Evolutionary conservation across 179 eudicot species (phyloP).

Genomic region (Drosera spatulata): DNA sequence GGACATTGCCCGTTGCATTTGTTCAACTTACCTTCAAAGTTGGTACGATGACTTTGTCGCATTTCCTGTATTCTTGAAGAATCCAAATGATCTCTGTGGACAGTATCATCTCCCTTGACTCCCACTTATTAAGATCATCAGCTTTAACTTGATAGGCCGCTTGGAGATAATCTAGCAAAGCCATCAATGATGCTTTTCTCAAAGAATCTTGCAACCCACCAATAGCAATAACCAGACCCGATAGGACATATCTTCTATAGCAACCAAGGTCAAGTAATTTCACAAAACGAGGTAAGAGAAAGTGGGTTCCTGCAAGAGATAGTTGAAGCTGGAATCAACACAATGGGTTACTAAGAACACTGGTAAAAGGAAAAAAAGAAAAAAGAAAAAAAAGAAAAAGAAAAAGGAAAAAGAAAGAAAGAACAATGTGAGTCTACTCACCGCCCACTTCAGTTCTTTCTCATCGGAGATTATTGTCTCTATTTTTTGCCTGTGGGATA

Average conservation of each 20-base stretch:
- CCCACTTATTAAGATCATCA: slow-evolving; percentile 18
- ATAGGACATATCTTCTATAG: slow-evolving; percentile 62
- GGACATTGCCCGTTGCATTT: neutral
- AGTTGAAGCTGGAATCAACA: slow-evolving; percentile 1
- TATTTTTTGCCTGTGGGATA: slow-evolving; percentile 61
- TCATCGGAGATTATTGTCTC: slow-evolving; percentile 47
- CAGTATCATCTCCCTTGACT: slow-evolving; percentile 41
- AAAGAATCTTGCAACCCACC: slow-evolving; percentile 93
- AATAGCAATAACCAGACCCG: slow-evolving; percentile 80
- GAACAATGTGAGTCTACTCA: slow-evolving; percentile 23
- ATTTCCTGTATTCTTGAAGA: slow-evolving; percentile 68
- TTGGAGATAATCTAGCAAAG: slow-evolving; percentile 74
- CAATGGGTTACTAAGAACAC: slow-evolving; percentile 3
- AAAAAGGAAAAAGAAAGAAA: neutral
- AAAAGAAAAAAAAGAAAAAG: neutral
- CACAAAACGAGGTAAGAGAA: slow-evolving; percentile 63
- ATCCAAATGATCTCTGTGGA: slow-evolving; percentile 76
- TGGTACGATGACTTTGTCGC: slow-evolving; percentile 79
- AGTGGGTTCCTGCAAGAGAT: slow-evolving; percentile 66
- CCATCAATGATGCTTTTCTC: slow-evolving; percentile 67
- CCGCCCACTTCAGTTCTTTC: slow-evolving; percentile 65
- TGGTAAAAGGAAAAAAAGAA: neutral
- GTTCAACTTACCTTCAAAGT: slow-evolving; percentile 61
- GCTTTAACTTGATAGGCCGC: slow-evolving; percentile 8
- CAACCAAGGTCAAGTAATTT: slow-evolving; percentile 61